Evolutionary conservation across 768 basidiomycete genomes (phyloP), one percentile per base, ranked within the genome.

Genomic region (Boletus patriciae): DNA sequence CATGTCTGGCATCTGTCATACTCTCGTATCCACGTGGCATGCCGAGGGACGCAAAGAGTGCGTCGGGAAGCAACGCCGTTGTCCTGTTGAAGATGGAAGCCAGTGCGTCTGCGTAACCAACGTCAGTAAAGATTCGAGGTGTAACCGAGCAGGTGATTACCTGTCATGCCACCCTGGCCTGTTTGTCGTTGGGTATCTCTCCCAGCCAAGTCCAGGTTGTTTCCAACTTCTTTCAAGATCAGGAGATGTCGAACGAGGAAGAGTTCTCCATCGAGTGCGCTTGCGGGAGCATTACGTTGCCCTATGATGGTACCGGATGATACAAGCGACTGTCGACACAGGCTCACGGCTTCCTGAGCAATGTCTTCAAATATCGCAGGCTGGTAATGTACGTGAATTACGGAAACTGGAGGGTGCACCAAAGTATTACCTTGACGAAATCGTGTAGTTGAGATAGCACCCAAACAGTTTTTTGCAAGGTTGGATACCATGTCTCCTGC

Each of bases 361-460:
- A 98, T 90, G 70, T 99, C 97, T 64, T 94, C 90, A 56, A 97
- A 99, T 55, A 98, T 95, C 1, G 86, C 88, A n/a, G 91, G 87
- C 94, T 98, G 56, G 40, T 29, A 29, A 48, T n/a, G 18, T 47
- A 48, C 7, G 56, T 60, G 43, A 60, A 43, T 19, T 40, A 34
- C 19, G 8, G 23, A 31, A 37, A n/a, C 19, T 25, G 16, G 8
- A 55, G 34, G 44, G 36, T 3, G 18, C 21, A 25, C 36, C 15
- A 33, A 18, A 66, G 31, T 33, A 79, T 36, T 67, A 94, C 96
- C 78, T 97, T 93, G 53, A 98, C 90, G 64, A 91, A 98, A 60
- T 93, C 86, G 58, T 93, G 88, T 36, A 99, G 74, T 71, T 94
- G 92, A 1, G 87, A 86, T 34, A 99, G 76, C 2, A 98, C 88